Percentiles rank a stretch among this genome's conserved stretches.
Evolutionary conservation across 2,329 filamentous ascomycete species (phyloP).

Genomic region (Venturia carpophila): DNA sequence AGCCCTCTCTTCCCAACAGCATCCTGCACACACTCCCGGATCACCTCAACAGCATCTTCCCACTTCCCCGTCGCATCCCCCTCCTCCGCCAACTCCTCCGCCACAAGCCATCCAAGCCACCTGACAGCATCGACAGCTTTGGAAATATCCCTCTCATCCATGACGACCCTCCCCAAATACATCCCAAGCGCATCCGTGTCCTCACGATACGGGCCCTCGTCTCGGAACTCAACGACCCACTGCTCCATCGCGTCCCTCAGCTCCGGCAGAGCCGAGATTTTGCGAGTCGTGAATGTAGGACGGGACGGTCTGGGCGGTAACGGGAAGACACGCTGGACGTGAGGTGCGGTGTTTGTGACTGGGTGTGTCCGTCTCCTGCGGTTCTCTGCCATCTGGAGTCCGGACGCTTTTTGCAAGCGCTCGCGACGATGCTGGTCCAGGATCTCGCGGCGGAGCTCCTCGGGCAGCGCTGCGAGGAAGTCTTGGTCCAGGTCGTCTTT

Average conservation of each 20-base stretch:
- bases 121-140: slow-evolving; percentile 64
- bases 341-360: neutral
- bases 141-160: slow-evolving; percentile 67
- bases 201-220: slow-evolving; percentile 67
- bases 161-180: slow-evolving; percentile 65
- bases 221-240: slow-evolving; percentile 66
- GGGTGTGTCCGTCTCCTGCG: neutral
- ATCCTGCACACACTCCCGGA: slow-evolving; percentile 30
- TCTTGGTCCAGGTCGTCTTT: slow-evolving; percentile 37
- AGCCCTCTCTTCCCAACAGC: slow-evolving; percentile 40
- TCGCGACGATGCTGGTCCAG: slow-evolving; percentile 61
- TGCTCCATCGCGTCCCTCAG: slow-evolving; percentile 65
- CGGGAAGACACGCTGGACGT: slow-evolving; percentile 29
- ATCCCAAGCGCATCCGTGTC: slow-evolving; percentile 68
- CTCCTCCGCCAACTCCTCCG: slow-evolving; percentile 23
- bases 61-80: slow-evolving; percentile 18
- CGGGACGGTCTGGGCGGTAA: slow-evolving; percentile 44
- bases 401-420: slow-evolving; percentile 45
- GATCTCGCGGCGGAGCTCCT: slow-evolving; percentile 71
- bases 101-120: slow-evolving; percentile 49
- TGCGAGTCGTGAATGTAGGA: slow-evolving; percentile 55
- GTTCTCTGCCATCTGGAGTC: slow-evolving; percentile 26
- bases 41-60: slow-evolving; percentile 1
- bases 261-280: slow-evolving; percentile 50
- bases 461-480: slow-evolving; percentile 75